These are phyloP conservation scores for Hymenoscyphus salicellus DNA, from an alignment of 2,329 filamentous ascomycete species.

Conservation along the genomic window DNA sequence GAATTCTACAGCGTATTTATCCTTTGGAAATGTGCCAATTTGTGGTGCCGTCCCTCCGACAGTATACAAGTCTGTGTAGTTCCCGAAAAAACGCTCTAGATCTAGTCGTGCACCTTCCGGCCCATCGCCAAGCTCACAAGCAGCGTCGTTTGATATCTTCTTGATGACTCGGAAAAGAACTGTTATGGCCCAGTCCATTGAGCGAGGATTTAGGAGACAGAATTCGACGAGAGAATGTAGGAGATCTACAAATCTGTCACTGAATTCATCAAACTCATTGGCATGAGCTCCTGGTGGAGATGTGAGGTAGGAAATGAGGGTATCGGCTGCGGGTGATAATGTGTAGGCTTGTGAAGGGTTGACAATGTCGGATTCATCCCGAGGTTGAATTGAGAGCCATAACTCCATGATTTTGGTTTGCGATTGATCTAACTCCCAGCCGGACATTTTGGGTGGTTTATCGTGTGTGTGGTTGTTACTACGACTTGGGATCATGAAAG, in stretches of 20 bases:
- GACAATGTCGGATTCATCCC: background rate
- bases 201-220: background rate
- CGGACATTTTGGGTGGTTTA: background rate
- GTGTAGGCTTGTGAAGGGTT: background rate
- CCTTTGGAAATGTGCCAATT: background rate
- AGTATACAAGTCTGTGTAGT: background rate
- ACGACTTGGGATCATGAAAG: background rate
- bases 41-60: background rate
- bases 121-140: background rate
- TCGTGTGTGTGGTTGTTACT: background rate
- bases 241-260: background rate
- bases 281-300: background rate
- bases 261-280: background rate
- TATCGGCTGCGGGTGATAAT: background rate
- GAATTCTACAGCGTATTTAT: background rate
- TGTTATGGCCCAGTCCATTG: background rate
- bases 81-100: background rate
- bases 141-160: background rate
- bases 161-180: background rate
- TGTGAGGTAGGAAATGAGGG: background rate
- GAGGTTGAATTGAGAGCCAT: background rate
- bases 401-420: background rate
- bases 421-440: background rate
- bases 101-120: background rate
- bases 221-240: background rate